Conservation (phyloP, 192 early-diverging fungal genomes). For the Linnemannia zychae region DNA sequence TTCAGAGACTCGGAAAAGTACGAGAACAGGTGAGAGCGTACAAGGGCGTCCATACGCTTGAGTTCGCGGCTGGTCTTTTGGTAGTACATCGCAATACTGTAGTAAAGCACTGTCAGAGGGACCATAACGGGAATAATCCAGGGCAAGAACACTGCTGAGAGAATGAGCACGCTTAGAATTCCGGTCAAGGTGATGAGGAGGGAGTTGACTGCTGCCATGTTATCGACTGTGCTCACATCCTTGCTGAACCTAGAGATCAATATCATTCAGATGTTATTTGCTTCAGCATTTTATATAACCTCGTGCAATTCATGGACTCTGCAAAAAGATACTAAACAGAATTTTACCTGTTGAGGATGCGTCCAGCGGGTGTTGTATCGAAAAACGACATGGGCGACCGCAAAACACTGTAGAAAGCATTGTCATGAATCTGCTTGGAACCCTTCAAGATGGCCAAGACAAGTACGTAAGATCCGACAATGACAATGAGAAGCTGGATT, state of each 20-base stretch:
- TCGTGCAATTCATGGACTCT: too few species aligned
- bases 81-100: slow-evolving; percentile 66
- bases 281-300: background rate
- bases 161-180: slow-evolving; percentile 67
- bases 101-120: slow-evolving; percentile 67
- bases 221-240: slow-evolving; percentile 86
- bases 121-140: slow-evolving; percentile 62
- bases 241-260: slow-evolving; percentile 73
- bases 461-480: slow-evolving; percentile 31
- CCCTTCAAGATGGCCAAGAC: slow-evolving; percentile 64
- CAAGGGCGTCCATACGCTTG: slow-evolving; percentile 72
- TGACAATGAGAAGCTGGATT: slow-evolving; percentile 36
- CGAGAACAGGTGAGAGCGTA: slow-evolving; percentile 72
- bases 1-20: slow-evolving; percentile 71
- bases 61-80: slow-evolving; percentile 71
- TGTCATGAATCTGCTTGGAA: slow-evolving; percentile 68
- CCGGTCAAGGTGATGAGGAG: slow-evolving; percentile 65
- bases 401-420: slow-evolving; percentile 77
- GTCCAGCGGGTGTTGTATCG: slow-evolving; percentile 77
- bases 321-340: background rate
- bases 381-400: slow-evolving; percentile 73
- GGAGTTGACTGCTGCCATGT: slow-evolving; percentile 64
- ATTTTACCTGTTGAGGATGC: slow-evolving; percentile 74
- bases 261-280: too few species aligned
- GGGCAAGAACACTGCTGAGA: slow-evolving; percentile 63